phyloP scores from a whole-genome alignment of 1,284 basidiomycete species.

The Athelia sp. region DNA sequence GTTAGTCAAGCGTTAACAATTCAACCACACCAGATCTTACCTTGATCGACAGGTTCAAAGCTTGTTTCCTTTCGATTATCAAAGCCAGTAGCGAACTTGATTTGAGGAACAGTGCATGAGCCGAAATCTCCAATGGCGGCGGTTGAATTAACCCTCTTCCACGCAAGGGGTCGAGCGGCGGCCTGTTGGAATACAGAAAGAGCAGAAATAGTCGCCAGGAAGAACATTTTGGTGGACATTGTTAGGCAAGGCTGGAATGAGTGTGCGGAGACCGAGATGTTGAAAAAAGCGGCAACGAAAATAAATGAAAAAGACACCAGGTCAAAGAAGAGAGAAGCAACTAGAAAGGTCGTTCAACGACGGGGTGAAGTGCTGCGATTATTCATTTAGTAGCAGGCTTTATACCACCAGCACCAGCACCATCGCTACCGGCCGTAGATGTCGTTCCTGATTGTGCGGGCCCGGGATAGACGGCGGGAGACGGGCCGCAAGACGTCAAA shows the following conservation, averaged over 20 bases:
- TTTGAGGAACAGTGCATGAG: slow-evolving; percentile 50
- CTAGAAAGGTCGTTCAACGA: slow-evolving; percentile 1
- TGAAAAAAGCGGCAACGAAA: slow-evolving; percentile 19
- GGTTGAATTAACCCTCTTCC: slow-evolving; percentile 14
- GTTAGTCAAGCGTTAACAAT: slow-evolving; percentile 7
- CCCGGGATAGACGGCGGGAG: no score
- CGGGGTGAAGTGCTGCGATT: background rate
- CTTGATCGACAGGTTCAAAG: slow-evolving; percentile 42
- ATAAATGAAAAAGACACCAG: slow-evolving; percentile 38
- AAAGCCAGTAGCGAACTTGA: slow-evolving; percentile 56
- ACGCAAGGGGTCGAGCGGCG: slow-evolving; percentile 29
- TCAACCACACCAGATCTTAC: slow-evolving; percentile 19
- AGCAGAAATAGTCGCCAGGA: slow-evolving; percentile 31
- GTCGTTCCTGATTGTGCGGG: no score
- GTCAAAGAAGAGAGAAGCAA: slow-evolving; percentile 25
- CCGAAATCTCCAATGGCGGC: slow-evolving; percentile 45
- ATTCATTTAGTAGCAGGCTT: slow-evolving; percentile 6
- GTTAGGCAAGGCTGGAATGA: slow-evolving; percentile 19
- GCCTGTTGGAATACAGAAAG: slow-evolving; percentile 35
- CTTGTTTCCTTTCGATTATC: slow-evolving; percentile 54
- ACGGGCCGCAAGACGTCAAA: no score
- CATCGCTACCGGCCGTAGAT: no score
- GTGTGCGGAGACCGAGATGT: slow-evolving; percentile 19
- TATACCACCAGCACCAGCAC: no score
- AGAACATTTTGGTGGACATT: slow-evolving; percentile 42